A percentile compares a stretch with the other conserved stretches of the same genome.
phyloP scores from a whole-genome alignment of 2,329 filamentous ascomycete species.

The Pseudogymnoascus sp. region DNA sequence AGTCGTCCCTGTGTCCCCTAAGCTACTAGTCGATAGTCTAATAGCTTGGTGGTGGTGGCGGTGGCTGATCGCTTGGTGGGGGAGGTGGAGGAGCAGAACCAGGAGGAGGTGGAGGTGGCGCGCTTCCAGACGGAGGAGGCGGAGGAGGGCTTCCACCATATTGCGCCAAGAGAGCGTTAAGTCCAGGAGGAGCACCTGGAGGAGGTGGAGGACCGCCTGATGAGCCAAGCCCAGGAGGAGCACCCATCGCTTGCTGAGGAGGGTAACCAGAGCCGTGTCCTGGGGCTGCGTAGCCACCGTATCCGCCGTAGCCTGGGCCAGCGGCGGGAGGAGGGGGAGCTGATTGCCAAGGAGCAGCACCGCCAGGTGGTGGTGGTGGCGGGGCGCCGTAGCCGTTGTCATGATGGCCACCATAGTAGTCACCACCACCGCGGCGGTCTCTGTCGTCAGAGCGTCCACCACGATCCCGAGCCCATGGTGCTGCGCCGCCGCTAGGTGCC shows the following conservation, averaged over 20 bases:
- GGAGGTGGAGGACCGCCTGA: conserved; percentile 35
- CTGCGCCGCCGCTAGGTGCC: conserved; percentile 35
- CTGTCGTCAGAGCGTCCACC: conserved; percentile 38
- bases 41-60: conserved; percentile 47
- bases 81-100: conserved; percentile 52
- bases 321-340: conserved; percentile 33
- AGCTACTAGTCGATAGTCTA: neutral
- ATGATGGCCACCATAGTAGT: conserved; percentile 36
- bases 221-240: conserved; percentile 43
- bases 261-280: conserved; percentile 33
- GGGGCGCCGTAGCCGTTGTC: conserved; percentile 41
- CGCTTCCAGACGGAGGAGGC: conserved; percentile 48
- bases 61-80: conserved; percentile 48
- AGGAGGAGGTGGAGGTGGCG: conserved; percentile 55
- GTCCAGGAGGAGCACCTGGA: conserved; percentile 36
- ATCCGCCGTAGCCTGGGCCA: conserved; percentile 40
- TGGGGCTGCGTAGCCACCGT: conserved; percentile 39
- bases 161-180: conserved; percentile 59
- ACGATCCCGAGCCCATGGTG: conserved; percentile 56
- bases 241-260: conserved; percentile 36
- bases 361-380: conserved; percentile 34
- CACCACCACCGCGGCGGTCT: conserved; percentile 37
- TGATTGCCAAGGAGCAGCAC: conserved; percentile 37
- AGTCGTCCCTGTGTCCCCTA: neutral
- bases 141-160: conserved; percentile 42